Base-by-base conservation (phyloP, 2,329 filamentous ascomycete species). In the Colletotrichum sp. region DNA sequence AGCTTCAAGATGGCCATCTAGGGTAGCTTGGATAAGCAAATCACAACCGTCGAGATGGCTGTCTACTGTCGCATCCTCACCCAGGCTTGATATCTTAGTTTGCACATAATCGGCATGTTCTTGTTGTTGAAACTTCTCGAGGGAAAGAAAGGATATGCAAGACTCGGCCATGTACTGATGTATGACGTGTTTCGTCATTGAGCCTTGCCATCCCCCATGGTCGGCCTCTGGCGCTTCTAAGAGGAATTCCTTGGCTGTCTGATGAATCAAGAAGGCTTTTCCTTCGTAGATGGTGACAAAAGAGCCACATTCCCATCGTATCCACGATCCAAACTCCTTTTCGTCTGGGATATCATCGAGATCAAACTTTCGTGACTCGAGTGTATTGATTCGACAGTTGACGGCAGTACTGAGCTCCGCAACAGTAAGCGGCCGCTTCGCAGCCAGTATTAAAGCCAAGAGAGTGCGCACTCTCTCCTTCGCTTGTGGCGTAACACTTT, bases 211-310 rank as follows among this genome's bases (percentile, higher is more conserved):
- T 0, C 5, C 0, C 1, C 10, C 34, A 15, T 2, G 6, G 6
- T 1, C 2, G 6, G 18, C 0, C 7, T 28, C 3, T 9, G 12
- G 8, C 10, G 25, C 3, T 5, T n/a, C 32, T 2, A 66, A 16
- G 2, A 52, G 13, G 3, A 66, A 55, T 5, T 66, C 64, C 18
- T n/a, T 66, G 39, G 64, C 64, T 2, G 64, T 66, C 6, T 66
- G 64, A 18, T 66, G 64, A 15, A 66, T 55, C 9, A 66, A 25
- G 10, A 32, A 66, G 5, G 22, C 43, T 10, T n/a, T 12, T 0
- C 22, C 5, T 10, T 16, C 27, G 2, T 32, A 27, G 2, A 66
- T 16, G 0, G 64, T 22, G 6, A 66, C 9, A 12, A 66, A 66
- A 4, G 64, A 66, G 18, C 64, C 64, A 8, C 64, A 66, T 12